Evolutionary conservation across 2,329 filamentous ascomycete species (phyloP).

Genomic region (Cytospora piceicola): DNA sequence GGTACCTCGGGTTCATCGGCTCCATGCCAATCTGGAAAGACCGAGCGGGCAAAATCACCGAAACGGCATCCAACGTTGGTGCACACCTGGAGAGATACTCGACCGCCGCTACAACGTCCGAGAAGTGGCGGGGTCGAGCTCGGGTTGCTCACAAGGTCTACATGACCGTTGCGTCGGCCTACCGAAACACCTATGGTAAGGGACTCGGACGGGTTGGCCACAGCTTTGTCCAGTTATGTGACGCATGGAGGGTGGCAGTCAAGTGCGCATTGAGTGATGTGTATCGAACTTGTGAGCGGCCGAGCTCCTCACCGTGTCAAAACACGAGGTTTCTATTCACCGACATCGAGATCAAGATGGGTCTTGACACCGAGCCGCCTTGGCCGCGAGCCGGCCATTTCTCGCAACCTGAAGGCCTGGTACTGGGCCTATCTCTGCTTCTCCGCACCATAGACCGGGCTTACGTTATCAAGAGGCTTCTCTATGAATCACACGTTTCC

Average conservation of each 20-base stretch:
- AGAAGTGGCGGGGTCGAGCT: not conserved
- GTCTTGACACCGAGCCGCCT: not conserved
- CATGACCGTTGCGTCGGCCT: not conserved
- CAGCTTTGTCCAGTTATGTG: not conserved
- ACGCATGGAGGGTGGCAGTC: not conserved
- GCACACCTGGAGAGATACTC: not conserved
- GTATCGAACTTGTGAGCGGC: not conserved
- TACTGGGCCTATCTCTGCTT: not conserved
- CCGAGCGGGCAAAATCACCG: not conserved
- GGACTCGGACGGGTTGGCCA: not conserved
- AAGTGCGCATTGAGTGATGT: not conserved
- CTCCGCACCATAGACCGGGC: not conserved
- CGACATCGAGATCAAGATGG: not conserved
- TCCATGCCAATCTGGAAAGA: not conserved
- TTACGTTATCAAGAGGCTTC: not conserved
- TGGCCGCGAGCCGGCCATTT: not conserved
- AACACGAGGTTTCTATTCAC: not conserved
- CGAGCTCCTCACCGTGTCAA: not conserved
- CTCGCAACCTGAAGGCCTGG: not conserved
- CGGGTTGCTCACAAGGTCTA: not conserved
- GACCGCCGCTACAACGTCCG: not conserved
- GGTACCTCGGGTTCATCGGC: not conserved
- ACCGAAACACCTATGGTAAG: not conserved
- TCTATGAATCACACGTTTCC: not conserved
- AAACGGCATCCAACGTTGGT: not conserved